Conservation (phyloP, 2,329 filamentous ascomycete species). For the Colletotrichum sidae region DNA sequence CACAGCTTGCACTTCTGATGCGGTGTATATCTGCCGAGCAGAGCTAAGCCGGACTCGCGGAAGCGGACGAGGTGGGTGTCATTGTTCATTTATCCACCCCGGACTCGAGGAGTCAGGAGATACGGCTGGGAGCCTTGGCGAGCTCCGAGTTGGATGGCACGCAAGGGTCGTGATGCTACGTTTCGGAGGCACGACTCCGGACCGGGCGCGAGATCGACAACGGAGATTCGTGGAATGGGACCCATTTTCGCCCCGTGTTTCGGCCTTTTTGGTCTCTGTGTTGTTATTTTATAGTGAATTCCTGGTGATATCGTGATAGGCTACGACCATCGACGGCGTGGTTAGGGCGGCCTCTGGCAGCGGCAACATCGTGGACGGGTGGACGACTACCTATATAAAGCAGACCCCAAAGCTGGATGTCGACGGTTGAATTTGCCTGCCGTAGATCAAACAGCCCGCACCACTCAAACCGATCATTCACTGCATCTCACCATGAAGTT, state of each 20-base stretch:
- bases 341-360: too few species aligned
- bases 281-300: neutral
- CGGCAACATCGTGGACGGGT: too few species aligned
- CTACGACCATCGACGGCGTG: too few species aligned
- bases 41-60: neutral
- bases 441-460: neutral
- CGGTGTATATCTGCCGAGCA: too few species aligned
- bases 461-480: too few species aligned
- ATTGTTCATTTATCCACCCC: slow-evolving; percentile 1
- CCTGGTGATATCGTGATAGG: neutral
- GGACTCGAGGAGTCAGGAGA: neutral
- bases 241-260: neutral
- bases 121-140: neutral
- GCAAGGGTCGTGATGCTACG: slow-evolving; percentile 2
- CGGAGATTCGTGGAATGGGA: slow-evolving; percentile 24
- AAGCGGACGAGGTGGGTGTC: neutral
- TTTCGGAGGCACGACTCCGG: slow-evolving; percentile 16
- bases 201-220: neutral
- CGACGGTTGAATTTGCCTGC: neutral
- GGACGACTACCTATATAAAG: too few species aligned
- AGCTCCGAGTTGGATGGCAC: neutral
- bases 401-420: neutral
- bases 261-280: neutral
- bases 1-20: too few species aligned
- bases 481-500: slow-evolving; percentile 17